Base-by-base conservation (phyloP, 805 yeast species). In the Kockiozyma suomiensis region DNA sequence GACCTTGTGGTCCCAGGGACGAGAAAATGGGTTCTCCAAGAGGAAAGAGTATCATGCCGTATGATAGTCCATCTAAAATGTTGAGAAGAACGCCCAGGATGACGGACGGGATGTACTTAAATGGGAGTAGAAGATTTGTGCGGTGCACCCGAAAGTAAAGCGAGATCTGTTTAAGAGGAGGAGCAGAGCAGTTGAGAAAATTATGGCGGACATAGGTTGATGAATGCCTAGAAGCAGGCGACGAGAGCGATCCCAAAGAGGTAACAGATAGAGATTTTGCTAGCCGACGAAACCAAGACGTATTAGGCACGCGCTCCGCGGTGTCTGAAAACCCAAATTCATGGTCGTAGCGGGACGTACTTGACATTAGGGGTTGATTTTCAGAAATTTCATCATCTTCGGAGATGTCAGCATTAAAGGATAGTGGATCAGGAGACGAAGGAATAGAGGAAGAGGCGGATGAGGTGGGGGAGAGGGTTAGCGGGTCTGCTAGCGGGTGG, bases 41-140 rank as follows among this genome's bases (percentile, higher is more conserved):
- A 0, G 99, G 99, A 75, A 94, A 94, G 78, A 94, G 84, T 71
- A 94, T 94, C 97, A 94, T 92, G 50, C 99, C 99, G 72, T 94
- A 94, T 0, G 97, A 90, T 50, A 94, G 79, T 0, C 96, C 99
- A 73, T 94, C 99, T 50, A 94, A 80, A 47, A 94, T 87, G 71
- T 94, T 94, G 46, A 94, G 78, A 47, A 94, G 75, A 0, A 90
- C 78, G 0, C 99, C 99, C 43, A 94, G 75, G 41, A 91, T 81
- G 3, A 92, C 97, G 0, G 96, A 86, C 0, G 99, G 98, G 2
- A 84, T 54, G 68, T 80, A 61, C 25, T 53, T 50, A 32, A 48
- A 35, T 4, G 62, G 54, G n/a, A 21, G 19, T 13, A 61, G 30
- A 15, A 56, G 19, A 30, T 46, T 28, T 15, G 28, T 4, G 13